These are phyloP conservation scores for Fusarium nisikadoi DNA, from an alignment of 2,329 filamentous ascomycete species.

Conservation along the genomic window DNA sequence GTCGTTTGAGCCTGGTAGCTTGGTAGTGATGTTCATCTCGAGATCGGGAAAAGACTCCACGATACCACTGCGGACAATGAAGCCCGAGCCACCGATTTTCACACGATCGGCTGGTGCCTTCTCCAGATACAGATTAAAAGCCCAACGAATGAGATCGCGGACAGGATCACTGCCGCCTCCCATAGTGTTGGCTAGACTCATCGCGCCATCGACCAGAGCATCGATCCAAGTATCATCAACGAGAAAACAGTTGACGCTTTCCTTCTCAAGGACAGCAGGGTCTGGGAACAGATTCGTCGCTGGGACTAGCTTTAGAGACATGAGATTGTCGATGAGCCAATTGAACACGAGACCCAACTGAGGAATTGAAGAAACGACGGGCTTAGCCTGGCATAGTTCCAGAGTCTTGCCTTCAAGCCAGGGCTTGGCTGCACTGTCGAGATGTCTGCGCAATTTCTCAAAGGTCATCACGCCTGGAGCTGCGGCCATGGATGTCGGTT, in stretches of 20 bases:
- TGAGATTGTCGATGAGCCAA: background rate
- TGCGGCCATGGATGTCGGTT: background rate
- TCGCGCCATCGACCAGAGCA: background rate
- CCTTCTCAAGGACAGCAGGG: background rate
- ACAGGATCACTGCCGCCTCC: background rate
- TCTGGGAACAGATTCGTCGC: background rate
- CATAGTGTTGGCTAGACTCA: background rate
- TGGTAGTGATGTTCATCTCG: background rate
- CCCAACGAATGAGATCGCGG: background rate
- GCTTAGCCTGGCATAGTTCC: background rate
- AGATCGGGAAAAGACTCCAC: background rate
- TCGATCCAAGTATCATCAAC: background rate
- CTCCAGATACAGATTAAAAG: rapidly evolving
- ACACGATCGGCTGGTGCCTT: background rate
- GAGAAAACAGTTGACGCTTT: background rate
- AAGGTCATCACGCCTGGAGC: background rate
- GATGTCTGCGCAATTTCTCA: background rate
- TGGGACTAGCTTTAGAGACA: background rate
- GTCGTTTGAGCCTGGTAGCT: background rate
- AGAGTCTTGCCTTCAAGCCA: background rate
- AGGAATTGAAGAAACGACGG: background rate
- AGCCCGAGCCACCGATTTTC: background rate
- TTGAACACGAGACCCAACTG: background rate
- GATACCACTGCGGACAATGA: background rate
- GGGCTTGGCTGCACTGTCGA: background rate